phyloP scores from a whole-genome alignment of 805 yeast genomes.

The Pichia californica region DNA sequence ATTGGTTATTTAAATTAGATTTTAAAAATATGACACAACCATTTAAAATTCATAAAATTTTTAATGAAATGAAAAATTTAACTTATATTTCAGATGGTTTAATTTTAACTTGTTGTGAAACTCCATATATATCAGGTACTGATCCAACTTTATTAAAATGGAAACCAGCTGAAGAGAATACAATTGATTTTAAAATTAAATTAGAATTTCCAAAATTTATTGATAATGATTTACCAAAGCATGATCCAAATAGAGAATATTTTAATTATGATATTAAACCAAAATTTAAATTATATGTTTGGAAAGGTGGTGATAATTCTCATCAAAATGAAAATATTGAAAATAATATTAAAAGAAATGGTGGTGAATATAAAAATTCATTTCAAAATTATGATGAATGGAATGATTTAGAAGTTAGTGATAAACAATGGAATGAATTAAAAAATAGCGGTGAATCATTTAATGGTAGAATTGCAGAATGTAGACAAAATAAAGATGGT shows the following conservation, averaged over 20 bases:
- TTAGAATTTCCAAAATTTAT: slow-evolving; percentile 52
- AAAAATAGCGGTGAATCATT: slow-evolving; percentile 71
- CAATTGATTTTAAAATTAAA: slow-evolving; percentile 77
- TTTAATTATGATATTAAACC: slow-evolving; percentile 81
- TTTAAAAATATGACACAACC: slow-evolving; percentile 86
- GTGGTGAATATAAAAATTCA: slow-evolving; percentile 27
- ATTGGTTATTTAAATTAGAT: slow-evolving; percentile 79
- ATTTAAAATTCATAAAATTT: slow-evolving; percentile 69
- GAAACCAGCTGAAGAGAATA: slow-evolving; percentile 96
- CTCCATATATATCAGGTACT: slow-evolving; percentile 85
- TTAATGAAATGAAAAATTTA: slow-evolving; percentile 60
- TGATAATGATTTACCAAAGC: slow-evolving; percentile 59
- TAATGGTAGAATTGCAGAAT: slow-evolving; percentile 85
- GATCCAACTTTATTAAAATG: slow-evolving; percentile 84
- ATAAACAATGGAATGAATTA: slow-evolving; percentile 75
- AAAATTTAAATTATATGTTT: slow-evolving; percentile 54
- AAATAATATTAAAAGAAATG: slow-evolving; percentile 27
- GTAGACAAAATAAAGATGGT: slow-evolving; percentile 57
- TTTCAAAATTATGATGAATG: slow-evolving; percentile 54
- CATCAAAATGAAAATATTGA: slow-evolving; percentile 32
- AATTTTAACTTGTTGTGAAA: slow-evolving; percentile 83
- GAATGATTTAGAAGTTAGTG: slow-evolving; percentile 53
- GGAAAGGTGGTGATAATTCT: slow-evolving; percentile 55
- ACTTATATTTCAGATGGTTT: slow-evolving; percentile 92
- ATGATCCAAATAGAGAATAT: slow-evolving; percentile 66